Evolutionary conservation across 2,329 filamentous ascomycete species (phyloP), one percentile per base, ranked within the genome.

Genomic region (Epichloe sylvatica): DNA sequence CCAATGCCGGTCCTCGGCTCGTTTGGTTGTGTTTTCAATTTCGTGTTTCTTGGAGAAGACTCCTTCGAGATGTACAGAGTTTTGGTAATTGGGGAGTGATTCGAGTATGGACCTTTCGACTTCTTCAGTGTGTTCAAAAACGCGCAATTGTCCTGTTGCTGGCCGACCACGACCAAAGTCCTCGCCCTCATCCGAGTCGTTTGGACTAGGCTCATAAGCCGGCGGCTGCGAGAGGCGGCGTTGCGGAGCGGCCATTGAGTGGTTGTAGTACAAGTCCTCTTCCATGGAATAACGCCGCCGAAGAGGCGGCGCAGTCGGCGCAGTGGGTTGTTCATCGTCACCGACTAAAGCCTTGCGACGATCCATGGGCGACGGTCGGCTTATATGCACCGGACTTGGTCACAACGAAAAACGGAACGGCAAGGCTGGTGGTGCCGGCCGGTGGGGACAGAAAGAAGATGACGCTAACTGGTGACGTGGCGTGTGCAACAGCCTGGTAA

Each of bases 21-120:
- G 69, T 59, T 81, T 78, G 55, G 78, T 81, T 5, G 80, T 77
- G 51, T 80, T 75, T 53, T 79, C 74, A 50, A 85, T 73, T 63
- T 86, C 82, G 67, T 80, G 76, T 66, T 84, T 84, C 60, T 75
- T 74, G 55, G 72, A 67, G 58, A 82, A 81, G 5, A 81, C 68
- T 25, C 71, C 75, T 59, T 80, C 74, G 45, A 78, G 63, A 49
- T 70, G 67, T 49, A 82, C 71, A 58, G 70, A 73, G 57, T 71
- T 78, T 45, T 75, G 74, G 60, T 83, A 83, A 23, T 62, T 57
- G n/a, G 79, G 78, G 36, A 80, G 46, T 13, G 46, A 45, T 23
- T 56, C 54, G 35, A n/a, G 34, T 12, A 23, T 64, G 33, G 62
- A 57, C 54, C 79, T 75, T 37, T 65, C 60, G 48, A 66, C 64